Base-by-base conservation (phyloP, 108 stramenopile species). In the Skeletonema marinoi region DNA sequence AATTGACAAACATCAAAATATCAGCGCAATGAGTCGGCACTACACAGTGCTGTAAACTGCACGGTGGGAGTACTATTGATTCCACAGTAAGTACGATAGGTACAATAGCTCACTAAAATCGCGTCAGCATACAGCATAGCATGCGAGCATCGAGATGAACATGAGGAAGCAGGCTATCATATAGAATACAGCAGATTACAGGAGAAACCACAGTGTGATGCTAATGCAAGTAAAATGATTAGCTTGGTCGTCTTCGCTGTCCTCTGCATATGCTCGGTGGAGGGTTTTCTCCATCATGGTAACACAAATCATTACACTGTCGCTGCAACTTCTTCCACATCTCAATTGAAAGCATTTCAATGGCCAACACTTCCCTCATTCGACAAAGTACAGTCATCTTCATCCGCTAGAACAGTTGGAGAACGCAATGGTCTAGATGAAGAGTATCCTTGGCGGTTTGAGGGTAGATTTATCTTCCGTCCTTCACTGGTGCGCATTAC, bases 381-480 rank as follows among this genome's bases (percentile, higher is more conserved):
- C 60, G 60, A 61, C 60, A 1, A 46, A n/a, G 16, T 46, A n/a
- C 44, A 46, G 16, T 16, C 44, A 46, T 11, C 44, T 4, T 3
- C 44, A 46, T n/a, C 44, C 16, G 1, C 16, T 13, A 39, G 5
- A 65, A 60, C 56, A 30, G 41, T 70, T 35, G 70, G 70, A 56
- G 67, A 68, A 11, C 67, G 75, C 35, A 86, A 86, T 60, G 85
- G 85, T 51, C 50, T 74, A 16, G 85, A 86, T 50, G 33, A 68
- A 12, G 73, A 78, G 11, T 86, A 83, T 46, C 85, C 85, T 3
- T 86, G 85, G 85, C 38, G 64, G 31, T 87, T 87, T 61, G 81
- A 78, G 59, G 86, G 86, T n/a, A 65, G 86, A 3, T 81, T 87
- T 48, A 78, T 84, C 71, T 87, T 87, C 64, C 80, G 83, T 4